These are phyloP conservation scores for Mucor saturninus DNA, from an alignment of 371 early-diverging fungal species.

Conservation along the genomic window DNA sequence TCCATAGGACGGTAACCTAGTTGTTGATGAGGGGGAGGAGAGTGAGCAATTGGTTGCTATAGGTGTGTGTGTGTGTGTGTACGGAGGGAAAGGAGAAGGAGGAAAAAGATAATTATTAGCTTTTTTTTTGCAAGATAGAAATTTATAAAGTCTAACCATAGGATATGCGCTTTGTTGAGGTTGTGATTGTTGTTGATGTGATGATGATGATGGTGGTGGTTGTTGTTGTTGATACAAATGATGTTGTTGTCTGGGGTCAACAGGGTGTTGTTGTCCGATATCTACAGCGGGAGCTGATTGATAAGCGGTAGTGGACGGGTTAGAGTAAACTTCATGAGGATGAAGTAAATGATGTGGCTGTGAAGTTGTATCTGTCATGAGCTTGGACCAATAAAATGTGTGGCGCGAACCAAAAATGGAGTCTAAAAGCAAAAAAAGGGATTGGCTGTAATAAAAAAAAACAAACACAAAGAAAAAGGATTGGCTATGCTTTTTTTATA, in stretches of 20 bases:
- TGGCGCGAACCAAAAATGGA: slow-evolving; percentile 3
- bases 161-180: slow-evolving; percentile 20
- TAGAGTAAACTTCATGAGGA: slow-evolving; percentile 22
- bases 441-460: slow-evolving; percentile 6
- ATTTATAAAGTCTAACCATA: slow-evolving; percentile 12
- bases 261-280: background rate
- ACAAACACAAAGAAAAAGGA: slow-evolving; percentile 20
- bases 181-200: slow-evolving; percentile 13
- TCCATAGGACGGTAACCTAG: slow-evolving; percentile 14
- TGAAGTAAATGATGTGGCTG: slow-evolving; percentile 21
- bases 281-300: background rate
- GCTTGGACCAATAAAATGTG: slow-evolving; percentile 18
- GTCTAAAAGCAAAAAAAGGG: slow-evolving; percentile 9
- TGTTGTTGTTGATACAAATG: slow-evolving; percentile 12
- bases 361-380: slow-evolving; percentile 31
- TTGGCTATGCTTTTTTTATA: slow-evolving; percentile 10
- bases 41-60: slow-evolving; percentile 9
- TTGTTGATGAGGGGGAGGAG: slow-evolving; percentile 11
- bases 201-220: slow-evolving; percentile 4
- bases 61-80: background rate
- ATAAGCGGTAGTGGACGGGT: slow-evolving; percentile 4
- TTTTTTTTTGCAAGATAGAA: background rate
- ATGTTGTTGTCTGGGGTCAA: slow-evolving; percentile 11
- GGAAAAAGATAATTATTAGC: no score
- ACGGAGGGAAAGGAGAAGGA: no score